Percentiles rank a stretch among this genome's conserved stretches.
Evolutionary conservation across 1,139 yeast species (phyloP).

Genomic region (Hansenula sp.): DNA sequence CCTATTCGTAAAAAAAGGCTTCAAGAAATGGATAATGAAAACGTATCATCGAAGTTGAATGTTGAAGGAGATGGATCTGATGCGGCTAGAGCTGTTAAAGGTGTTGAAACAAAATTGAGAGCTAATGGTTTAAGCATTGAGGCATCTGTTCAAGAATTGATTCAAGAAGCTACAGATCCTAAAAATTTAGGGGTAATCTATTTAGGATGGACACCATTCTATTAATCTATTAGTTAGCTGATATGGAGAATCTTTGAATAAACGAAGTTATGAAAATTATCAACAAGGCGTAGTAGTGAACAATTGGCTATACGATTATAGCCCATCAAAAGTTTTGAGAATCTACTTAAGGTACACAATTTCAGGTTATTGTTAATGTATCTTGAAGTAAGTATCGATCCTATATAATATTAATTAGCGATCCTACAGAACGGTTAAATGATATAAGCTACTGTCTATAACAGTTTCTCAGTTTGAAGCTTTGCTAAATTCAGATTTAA

Average conservation of each 20-base stretch:
- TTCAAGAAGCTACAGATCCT: conserved; percentile 69
- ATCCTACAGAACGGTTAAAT: too few relatives aligned
- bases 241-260: not conserved
- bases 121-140: conserved; percentile 73
- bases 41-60: conserved; percentile 5
- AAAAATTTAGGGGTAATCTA: conserved; percentile 71
- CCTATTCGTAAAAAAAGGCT: conserved; percentile 57
- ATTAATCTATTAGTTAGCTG: conserved; percentile 20
- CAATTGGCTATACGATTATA: too few relatives aligned
- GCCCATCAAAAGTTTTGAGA: too few relatives aligned
- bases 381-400: too few relatives aligned
- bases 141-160: conserved; percentile 77
- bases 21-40: conserved; percentile 35
- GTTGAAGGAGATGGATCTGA: conserved; percentile 61
- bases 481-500: too few relatives aligned
- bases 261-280: too few relatives aligned
- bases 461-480: too few relatives aligned
- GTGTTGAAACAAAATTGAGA: conserved; percentile 64
- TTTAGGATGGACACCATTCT: conserved; percentile 70
- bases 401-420: too few relatives aligned
- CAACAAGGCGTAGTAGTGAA: too few relatives aligned
- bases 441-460: too few relatives aligned
- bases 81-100: conserved; percentile 72
- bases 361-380: too few relatives aligned
- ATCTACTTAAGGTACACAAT: too few relatives aligned